Conservation (phyloP, 495 filamentous ascomycete species). For the Delitschia confertaspora region DNA sequence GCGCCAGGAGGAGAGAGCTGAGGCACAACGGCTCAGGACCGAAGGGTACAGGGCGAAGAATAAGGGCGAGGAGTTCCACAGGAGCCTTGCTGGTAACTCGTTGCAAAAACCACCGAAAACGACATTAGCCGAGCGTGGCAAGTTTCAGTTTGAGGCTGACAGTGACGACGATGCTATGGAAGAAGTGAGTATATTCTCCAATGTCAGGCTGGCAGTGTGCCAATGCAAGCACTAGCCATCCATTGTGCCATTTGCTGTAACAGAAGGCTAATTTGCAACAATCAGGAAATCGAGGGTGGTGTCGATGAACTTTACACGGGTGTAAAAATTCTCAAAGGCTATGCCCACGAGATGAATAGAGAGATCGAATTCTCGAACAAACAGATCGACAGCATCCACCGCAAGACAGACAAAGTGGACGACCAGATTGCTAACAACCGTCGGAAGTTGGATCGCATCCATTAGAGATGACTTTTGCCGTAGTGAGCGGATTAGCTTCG, state of each 20-base stretch:
- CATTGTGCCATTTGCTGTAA: no score
- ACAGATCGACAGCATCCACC: slow-evolving; percentile 61
- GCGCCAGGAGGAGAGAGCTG: no score
- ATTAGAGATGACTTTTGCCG: slow-evolving; percentile 2
- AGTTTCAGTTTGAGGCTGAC: slow-evolving; percentile 74
- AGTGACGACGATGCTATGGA: slow-evolving; percentile 56
- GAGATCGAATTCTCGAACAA: slow-evolving; percentile 70
- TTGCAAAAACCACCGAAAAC: slow-evolving; percentile 3
- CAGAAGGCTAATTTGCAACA: no score
- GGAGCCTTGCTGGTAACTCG: neutral
- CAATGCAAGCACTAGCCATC: no score
- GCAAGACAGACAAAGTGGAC: slow-evolving; percentile 66
- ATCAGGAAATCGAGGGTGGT: slow-evolving; percentile 38
- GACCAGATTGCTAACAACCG: slow-evolving; percentile 41
- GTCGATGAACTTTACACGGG: slow-evolving; percentile 34
- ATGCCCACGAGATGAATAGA: slow-evolving; percentile 60
- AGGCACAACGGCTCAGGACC: no score
- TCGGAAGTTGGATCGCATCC: slow-evolving; percentile 23
- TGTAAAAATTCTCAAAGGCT: slow-evolving; percentile 53
- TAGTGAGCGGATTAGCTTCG: no score
- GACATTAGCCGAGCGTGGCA: slow-evolving; percentile 57
- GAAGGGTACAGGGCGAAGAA: no score
- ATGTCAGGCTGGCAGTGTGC: no score
- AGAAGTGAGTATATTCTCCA: no score
- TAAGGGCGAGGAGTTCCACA: neutral